A percentile compares a stretch with the other conserved stretches of the same genome.
Evolutionary conservation across 1,284 basidiomycete species (phyloP).

Genomic region (Cryptococcus sp.): DNA sequence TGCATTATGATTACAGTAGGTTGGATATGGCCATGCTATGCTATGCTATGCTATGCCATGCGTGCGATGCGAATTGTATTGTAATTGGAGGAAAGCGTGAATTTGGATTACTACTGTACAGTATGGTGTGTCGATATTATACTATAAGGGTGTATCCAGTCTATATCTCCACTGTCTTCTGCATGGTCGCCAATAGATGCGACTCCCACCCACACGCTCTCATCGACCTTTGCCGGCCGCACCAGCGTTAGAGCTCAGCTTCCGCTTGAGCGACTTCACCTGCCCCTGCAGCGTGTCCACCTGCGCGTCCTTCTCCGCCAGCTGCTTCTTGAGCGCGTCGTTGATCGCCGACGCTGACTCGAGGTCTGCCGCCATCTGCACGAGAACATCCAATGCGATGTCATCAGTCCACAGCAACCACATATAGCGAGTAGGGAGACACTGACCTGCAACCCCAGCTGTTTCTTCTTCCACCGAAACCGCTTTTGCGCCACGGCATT

Average conservation of each 20-base stretch:
- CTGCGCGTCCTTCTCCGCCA: slow-evolving; percentile 11
- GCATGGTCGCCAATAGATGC: not conserved
- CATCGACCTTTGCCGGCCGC: not conserved
- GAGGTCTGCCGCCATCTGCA: slow-evolving; percentile 19
- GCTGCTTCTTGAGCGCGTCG: slow-evolving; percentile 7
- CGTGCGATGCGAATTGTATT: not conserved
- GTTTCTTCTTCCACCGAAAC: slow-evolving; percentile 39
- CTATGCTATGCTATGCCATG: too few species aligned
- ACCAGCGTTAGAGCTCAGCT: not conserved
- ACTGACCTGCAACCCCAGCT: slow-evolving; percentile 31
- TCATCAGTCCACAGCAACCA: not conserved
- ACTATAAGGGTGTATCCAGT: not conserved
- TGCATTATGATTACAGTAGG: too few species aligned
- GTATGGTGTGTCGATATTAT: not conserved
- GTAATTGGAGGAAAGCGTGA: not conserved
- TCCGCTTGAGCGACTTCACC: slow-evolving; percentile 5
- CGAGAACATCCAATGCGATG: not conserved
- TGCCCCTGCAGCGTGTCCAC: slow-evolving; percentile 8
- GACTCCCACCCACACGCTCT: not conserved
- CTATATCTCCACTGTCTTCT: not conserved
- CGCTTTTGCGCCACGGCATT: slow-evolving; percentile 40
- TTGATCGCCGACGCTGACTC: slow-evolving; percentile 8
- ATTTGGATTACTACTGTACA: too few species aligned
- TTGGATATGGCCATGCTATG: too few species aligned
- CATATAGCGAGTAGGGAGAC: not conserved